Evolutionary conservation across 1,139 yeast species (phyloP), one percentile per base, ranked within the genome.

Genomic region (Candida sanyaensis): DNA sequence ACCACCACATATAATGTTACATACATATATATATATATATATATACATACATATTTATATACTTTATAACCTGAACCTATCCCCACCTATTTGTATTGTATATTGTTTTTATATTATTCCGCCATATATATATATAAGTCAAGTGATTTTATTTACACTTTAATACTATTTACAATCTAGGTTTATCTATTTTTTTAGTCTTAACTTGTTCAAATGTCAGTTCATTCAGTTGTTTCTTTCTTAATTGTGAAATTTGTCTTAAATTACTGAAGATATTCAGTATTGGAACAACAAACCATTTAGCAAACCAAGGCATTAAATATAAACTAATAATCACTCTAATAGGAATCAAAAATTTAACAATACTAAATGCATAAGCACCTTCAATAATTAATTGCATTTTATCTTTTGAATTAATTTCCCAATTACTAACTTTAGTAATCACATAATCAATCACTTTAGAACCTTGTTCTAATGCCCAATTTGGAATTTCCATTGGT

Each of bases 361-460:
- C 93, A 9, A 88, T 68, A 2, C 89, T 91, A 61, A 87, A 92
- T 0, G 97, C 86, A 42, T 89, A 81, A 0, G 96, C 96, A n/a
- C 97, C 97, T 48, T 91, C 92, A 56, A 83, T 69, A 2, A 89
- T 73, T 31, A 86, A 66, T 42, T 69, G 70, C 31, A 86, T 74
- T 57, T 86, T 84, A 31, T 80, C 83, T 48, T 71, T 77, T 34
- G 81, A 59, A 37, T 77, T 65, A 58, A 68, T 63, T 40, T 65
- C 55, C 26, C 64, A 46, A 54, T 71, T 64, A 54, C 76, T 72
- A 50, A 66, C 69, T 24, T 60, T 61, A 27, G 60, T 60, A 57
- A 75, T 49, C 10, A 71, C 73, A 32, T 72, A 71, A 52, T 84
- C 84, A 46, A 87, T 80, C 41, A 83, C 76, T 39, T 75, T 77